phyloP scores from a whole-genome alignment of 345 rosid species.

The Acer campestre region DNA sequence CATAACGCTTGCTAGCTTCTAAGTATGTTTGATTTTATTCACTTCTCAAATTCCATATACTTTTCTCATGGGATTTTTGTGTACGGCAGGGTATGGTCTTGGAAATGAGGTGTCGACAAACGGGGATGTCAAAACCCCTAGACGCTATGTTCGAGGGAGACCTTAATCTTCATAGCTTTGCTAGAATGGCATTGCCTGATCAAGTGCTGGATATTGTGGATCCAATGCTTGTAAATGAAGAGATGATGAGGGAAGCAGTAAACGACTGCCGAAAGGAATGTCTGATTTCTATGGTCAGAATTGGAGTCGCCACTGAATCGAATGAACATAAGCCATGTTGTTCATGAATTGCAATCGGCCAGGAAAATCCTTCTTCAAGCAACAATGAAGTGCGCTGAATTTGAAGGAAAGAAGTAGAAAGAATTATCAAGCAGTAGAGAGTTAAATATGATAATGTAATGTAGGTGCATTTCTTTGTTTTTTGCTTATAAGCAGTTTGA shows the following conservation, averaged over 20 bases:
- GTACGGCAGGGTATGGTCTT: slow-evolving; percentile 21
- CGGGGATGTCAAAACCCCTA: neutral
- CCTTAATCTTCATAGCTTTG: neutral
- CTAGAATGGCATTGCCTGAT: neutral
- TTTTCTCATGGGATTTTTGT: neutral
- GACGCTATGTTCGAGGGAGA: neutral
- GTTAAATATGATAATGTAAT: neutral
- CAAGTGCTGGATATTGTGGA: neutral
- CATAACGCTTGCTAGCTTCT: too few relatives aligned
- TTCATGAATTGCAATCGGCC: neutral
- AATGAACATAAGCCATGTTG: neutral
- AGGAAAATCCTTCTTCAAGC: neutral
- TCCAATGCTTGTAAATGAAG: neutral
- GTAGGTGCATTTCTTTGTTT: neutral
- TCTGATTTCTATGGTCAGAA: neutral
- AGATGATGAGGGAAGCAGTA: neutral
- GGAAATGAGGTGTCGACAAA: neutral
- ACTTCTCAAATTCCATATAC: neutral
- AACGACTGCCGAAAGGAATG: neutral
- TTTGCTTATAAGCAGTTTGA: neutral
- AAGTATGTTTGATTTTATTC: neutral
- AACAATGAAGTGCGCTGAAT: neutral
- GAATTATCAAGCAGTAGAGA: neutral
- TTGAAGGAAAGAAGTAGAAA: neutral
- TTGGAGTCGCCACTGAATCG: slow-evolving; percentile 14